Conservation (phyloP, 2,329 filamentous ascomycete species). For the Hypomyces rosellus region DNA sequence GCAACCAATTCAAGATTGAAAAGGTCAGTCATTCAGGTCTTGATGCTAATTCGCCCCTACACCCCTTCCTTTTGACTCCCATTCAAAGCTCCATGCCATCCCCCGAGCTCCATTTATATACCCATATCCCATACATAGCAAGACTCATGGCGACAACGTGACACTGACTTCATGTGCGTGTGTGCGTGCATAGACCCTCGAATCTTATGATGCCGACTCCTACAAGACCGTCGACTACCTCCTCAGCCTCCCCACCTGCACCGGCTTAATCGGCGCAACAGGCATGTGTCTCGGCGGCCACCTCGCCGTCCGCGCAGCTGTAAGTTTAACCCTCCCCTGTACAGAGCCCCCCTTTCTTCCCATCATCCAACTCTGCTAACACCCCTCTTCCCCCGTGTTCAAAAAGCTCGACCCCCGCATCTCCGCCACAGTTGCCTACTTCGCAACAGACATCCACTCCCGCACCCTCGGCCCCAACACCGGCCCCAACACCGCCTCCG, state of each 20-base stretch:
- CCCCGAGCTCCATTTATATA: no score
- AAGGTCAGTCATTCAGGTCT: constrained; percentile 49
- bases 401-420: constrained; percentile 65
- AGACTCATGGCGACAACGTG: no score
- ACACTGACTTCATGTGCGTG: neutral
- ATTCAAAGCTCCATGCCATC: no score
- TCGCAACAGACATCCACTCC: constrained; percentile 85
- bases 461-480: constrained; percentile 61
- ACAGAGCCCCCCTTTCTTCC: constrained; percentile 27
- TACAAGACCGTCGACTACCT: constrained; percentile 62
- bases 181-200: constrained; percentile 61
- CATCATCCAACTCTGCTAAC: constrained; percentile 43
- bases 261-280: constrained; percentile 69
- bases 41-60: no score
- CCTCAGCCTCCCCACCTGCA: constrained; percentile 69
- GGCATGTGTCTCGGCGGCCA: constrained; percentile 95
- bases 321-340: constrained; percentile 39
- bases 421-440: constrained; percentile 75
- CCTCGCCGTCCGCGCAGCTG: constrained; percentile 57
- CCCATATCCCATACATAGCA: neutral
- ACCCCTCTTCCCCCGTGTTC: constrained; percentile 9
- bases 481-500: constrained; percentile 40
- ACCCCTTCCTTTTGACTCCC: no score
- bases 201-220: constrained; percentile 80
- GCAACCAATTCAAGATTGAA: constrained; percentile 78